Base-by-base conservation (phyloP, 768 basidiomycete species). In the Holtermanniella nyarrowii region DNA sequence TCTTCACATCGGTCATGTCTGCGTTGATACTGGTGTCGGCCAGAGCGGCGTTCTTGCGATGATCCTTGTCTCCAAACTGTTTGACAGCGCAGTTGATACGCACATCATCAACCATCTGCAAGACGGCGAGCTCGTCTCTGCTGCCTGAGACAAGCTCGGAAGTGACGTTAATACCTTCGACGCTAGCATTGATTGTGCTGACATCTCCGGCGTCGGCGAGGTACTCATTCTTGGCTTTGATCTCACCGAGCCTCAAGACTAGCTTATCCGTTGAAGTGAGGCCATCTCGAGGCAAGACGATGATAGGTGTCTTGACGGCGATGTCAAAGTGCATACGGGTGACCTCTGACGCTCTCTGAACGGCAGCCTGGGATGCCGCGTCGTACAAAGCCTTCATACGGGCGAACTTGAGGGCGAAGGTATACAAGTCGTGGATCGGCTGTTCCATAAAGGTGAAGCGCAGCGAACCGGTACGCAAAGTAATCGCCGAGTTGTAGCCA, bases 61-160 rank as follows among this genome's bases (percentile, higher is more conserved):
- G 76, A 61, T 85, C 76, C 40, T 80, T 76, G 13, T 74, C 75
- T 44, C 74, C 75, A 4, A 73, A 77, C 70, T 93, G 88, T 22
- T 80, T 70, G 46, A 90, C 72, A 22, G 83, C 78, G 7, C 84
- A 79, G 3, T 73, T 74, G 53, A 96, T 77, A 53, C 84, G 77
- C 44, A 95, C 89, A 63, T 93, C 86, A 58, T 95, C 88, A 26
- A 99, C 84, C 60, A 99, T 88, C 71, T 87, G 89, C 52, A 97
- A 76, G 1, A 70, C 74, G 16, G 79, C 77, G 12, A 74, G 55
- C 54, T 77, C 49, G 26, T 10, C n/a, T n/a, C n/a, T n/a, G n/a
- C n/a, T n/a, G 20, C 42, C 20, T 7, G 42, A 62, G 42, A 74
- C 77, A 40, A 85, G 72, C 39, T 77, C 79, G 18, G 90, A 91